Evolutionary conservation across 768 basidiomycete genomes (phyloP), one percentile per base, ranked within the genome.

Genomic region (Lanmaoa rubissima): DNA sequence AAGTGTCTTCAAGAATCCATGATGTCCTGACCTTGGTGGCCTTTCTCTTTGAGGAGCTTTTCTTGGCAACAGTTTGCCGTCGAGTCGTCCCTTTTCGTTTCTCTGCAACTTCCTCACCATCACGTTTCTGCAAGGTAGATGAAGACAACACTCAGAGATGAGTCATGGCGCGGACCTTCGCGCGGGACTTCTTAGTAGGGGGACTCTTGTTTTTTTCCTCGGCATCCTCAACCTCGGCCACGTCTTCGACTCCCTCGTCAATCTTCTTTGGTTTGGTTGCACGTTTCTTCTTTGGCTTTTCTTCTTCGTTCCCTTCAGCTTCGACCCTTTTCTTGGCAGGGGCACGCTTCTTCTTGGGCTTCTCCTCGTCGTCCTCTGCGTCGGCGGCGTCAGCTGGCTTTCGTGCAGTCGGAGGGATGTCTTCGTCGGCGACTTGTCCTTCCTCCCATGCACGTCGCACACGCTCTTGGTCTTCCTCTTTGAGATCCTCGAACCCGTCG

Each of bases 401-500:
- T 59, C 78, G 78, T 4, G 91, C 90, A 17, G 78, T 79, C 34
- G 82, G 84, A 6, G 92, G 92, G 40, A 95, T 84, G 64, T 96
- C 94, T 62, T 87, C 93, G 35, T 87, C 84, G 7, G 84, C 91
- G 48, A 97, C 90, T 35, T 86, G 78, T 5, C 88, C 94, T 1
- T 79, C 82, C 48, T 90, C 82, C 78, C 82, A 92, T 1, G 95
- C 94, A 64, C 79, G 82, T 54, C 69, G 74, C 41, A 97, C 69
- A 56, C 84, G 86, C 6, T 78, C 82, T 71, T 95, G 78, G 67
- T 95, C 92, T 42, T 83, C 87, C 1, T 77, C 73, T 0, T 65
- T 74, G 45, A 94, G 79, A 0, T 86, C 87, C 19, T 93, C 90
- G 70, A 80, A 96, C 19, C 94, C 94, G 67, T 98, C 94, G 38